Percentiles rank a stretch among this genome's conserved stretches.
Evolutionary conservation across 2,329 filamentous ascomycete genomes (phyloP).

Genomic region (Septoria petroselini): DNA sequence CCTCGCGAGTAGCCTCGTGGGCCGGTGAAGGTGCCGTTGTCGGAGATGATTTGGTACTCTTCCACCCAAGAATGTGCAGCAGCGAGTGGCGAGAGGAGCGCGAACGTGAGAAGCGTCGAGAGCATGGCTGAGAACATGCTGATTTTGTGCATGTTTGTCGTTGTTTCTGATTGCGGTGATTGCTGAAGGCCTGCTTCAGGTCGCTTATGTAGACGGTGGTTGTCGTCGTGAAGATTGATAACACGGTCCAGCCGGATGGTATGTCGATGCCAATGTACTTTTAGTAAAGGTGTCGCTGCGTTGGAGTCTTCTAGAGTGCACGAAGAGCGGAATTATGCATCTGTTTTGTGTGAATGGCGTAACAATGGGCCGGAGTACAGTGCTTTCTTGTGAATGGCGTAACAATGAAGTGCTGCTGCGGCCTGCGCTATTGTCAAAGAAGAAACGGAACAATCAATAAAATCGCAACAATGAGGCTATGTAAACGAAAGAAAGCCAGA

Average conservation of each 20-base stretch:
- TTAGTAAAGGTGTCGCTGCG: slow-evolving; percentile 6
- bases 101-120: slow-evolving; percentile 20
- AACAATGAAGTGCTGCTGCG: slow-evolving; percentile 21
- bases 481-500: slow-evolving; percentile 17
- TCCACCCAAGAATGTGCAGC: slow-evolving; percentile 80
- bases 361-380: background rate
- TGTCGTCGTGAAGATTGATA: slow-evolving; percentile 22
- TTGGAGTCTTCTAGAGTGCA: slow-evolving; percentile 14
- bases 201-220: slow-evolving; percentile 13
- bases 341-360: no score
- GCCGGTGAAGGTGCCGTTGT: slow-evolving; percentile 71
- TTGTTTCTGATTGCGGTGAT: background rate
- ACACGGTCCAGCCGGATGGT: slow-evolving; percentile 21
- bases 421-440: slow-evolving; percentile 21
- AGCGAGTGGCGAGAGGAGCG: slow-evolving; percentile 30
- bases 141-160: slow-evolving; percentile 12
- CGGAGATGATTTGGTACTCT: slow-evolving; percentile 65
- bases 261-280: slow-evolving; percentile 10
- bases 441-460: slow-evolving; percentile 18
- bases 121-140: slow-evolving; percentile 16
- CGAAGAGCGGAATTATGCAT: slow-evolving; percentile 9
- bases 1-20: slow-evolving; percentile 71
- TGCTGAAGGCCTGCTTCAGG: slow-evolving; percentile 24
- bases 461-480: slow-evolving; percentile 22
- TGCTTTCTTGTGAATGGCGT: slow-evolving; percentile 12